Evolutionary conservation across 2,329 filamentous ascomycete species (phyloP), one percentile per base, ranked within the genome.

Genomic region (Rutstroemia sp.): DNA sequence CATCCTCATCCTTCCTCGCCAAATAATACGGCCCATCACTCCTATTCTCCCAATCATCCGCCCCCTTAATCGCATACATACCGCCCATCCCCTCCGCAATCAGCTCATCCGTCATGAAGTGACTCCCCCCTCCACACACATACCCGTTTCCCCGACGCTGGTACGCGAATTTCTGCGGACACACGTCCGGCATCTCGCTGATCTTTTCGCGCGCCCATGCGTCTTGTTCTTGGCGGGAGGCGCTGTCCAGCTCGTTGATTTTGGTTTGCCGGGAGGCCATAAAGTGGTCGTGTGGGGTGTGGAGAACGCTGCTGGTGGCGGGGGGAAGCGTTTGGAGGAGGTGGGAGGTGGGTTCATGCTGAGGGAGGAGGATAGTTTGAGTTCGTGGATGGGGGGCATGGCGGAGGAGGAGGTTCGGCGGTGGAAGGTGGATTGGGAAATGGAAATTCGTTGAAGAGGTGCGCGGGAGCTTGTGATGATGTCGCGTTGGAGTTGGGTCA

Each of bases 61-160:
- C 49, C 21, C 50, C n/a, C 16, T 55, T 51, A 16, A 55, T 40
- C 17, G 10, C 36, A 42, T 45, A 62, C 17, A 61, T 30, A 0
- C 63, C 62, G 14, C 63, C 61, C 36, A 57, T 59, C 1, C 62
- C 63, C 27, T 65, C 60, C 1, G 57, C 57, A 6, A 66, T 19
- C 1, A 65, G 39, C 4, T 53, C 46, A 51, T 66, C 62, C 1
- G 58, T 58, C n/a, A 65, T 59, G 7, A 52, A 56, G 23, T 65
- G 63, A 23, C 51, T 38, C 2, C 55, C 53, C 0, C 59, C 62
- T 3, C 45, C 45, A 47, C 64, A 66, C 5, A 57, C 45, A 52
- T 66, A 66, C 4, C 63, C 52, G 12, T 57, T 46, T 2, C 62
- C 47, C 2, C 42, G 36, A 48, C 58, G 64, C 0, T 34, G n/a